Evolutionary conservation across 257 asterid genomes (phyloP).

Genomic region (Solanum chmielewskii): DNA sequence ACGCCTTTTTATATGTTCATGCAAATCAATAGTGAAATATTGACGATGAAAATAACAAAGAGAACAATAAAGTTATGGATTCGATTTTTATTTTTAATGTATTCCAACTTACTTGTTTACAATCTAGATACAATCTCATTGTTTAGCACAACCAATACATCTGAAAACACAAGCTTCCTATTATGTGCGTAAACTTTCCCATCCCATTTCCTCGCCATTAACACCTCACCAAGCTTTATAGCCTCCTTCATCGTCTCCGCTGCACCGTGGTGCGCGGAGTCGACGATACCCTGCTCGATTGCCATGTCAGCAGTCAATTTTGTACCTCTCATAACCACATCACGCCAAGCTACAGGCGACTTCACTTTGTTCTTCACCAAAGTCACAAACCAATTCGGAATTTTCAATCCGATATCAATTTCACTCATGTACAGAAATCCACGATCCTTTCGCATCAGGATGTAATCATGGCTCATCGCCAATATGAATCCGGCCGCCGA

Average conservation of each 20-base stretch:
- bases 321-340: constrained; percentile 32
- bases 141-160: background rate
- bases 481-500: constrained; percentile 44
- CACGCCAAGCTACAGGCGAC: constrained; percentile 30
- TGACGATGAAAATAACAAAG: too few relatives aligned
- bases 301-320: constrained; percentile 54
- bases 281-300: constrained; percentile 46
- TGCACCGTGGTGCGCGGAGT: constrained; percentile 18
- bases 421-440: constrained; percentile 60
- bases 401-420: constrained; percentile 45
- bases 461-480: constrained; percentile 54
- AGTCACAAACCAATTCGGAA: constrained; percentile 59
- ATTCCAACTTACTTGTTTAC: background rate
- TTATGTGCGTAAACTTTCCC: constrained; percentile 45
- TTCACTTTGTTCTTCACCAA: constrained; percentile 37
- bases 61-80: too few relatives aligned
- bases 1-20: too few relatives aligned
- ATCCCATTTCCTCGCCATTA: constrained; percentile 46
- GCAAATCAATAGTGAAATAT: too few relatives aligned
- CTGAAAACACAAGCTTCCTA: constrained; percentile 49
- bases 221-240: constrained; percentile 28
- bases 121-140: background rate
- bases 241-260: constrained; percentile 57
- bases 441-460: constrained; percentile 43
- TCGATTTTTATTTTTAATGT: too few relatives aligned